Evolutionary conservation across 257 asterid genomes (phyloP), one percentile per base, ranked within the genome.

Genomic region (Rehmannia glutinosa): DNA sequence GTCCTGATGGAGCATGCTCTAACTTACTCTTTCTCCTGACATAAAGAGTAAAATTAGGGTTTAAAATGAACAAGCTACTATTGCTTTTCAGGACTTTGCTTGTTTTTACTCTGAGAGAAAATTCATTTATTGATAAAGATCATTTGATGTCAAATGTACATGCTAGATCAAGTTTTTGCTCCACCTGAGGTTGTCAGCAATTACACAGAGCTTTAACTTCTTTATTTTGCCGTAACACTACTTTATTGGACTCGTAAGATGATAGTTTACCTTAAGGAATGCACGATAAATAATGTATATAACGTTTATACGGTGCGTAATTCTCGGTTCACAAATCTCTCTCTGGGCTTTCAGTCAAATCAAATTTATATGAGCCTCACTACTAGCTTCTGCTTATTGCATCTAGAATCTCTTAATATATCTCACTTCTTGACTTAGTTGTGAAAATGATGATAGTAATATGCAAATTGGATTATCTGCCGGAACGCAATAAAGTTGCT

Each of bases 111-210:
- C n/a, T 46, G 19, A n/a, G 68, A 15, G 55, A 47, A 30, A 9
- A 56, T 35, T 68, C 41, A 74, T 55, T 32, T 45, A 8, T 42
- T 23, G 8, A 38, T 23, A 39, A n/a, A 51, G 69, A 38, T 36
- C 20, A 39, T 28, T 39, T 49, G 60, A 12, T 21, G 41, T 55
- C 59, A 16, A 25, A 28, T 35, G 39, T 42, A 57, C 53, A 51
- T 57, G 12, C n/a, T 24, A 28, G 43, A 38, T 76, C 64, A 51
- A 51, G 62, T 59, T 59, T 60, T 47, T 16, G 38, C 59, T 23
- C 28, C 68, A 24, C 33, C 49, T 49, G 17, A 59, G 73, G 39
- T 53, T 64, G 12, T 67, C 5, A 62, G 62, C 12, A 72, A 52
- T 2, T 30, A 16, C 57, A 41, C 24, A 57, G 13, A 25, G 39